Base-by-base conservation (phyloP, 2,329 filamentous ascomycete species). In the Colletotrichum gigasporum region DNA sequence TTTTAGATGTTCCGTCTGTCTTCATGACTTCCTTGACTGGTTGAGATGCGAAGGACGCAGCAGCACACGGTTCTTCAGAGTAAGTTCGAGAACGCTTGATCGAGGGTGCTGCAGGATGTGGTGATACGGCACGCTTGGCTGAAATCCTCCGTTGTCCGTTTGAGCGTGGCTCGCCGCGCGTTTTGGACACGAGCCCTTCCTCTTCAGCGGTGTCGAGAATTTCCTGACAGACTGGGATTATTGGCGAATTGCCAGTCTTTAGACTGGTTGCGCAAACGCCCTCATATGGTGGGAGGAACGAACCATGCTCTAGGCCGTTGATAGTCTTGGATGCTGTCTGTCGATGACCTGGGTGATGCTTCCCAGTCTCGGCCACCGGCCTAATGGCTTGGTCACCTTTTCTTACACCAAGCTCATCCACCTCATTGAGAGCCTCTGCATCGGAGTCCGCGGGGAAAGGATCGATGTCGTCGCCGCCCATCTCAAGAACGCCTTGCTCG, bases 401-500 rank as follows among this genome's bases (percentile, higher is more conserved):
- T 12, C 51, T 58, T 4, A 14, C 14, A 30, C 39, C 35, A 5
- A 10, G 47, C 5, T 66, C 64, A 24, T 68, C 66, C 12, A 75
- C 69, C 34, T 78, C 73, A 16, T 72, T 67, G 44, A 79, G 69
- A 3, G 73, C 69, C n/a, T 87, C 83, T 57, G 87, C 84, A 48
- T 88, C 85, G 1, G 81, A 85, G 63, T 87, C 85, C 30, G 83
- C 80, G 1, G 79, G 75, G 54, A 82, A 82, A n/a, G 79, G 69
- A 6, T 81, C 79, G 20, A 84, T 80, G n/a, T 85, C 78, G 1
- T 81, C 79, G 42, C 82, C 74, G n/a, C 80, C 76, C 26, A 77
- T 70, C 56, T 79, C 74, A 7, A 82, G 74, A 24, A 90, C 86
- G 20, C 82, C 83, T 28, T 80, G 79, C 69, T 93, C 90, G 69